Conservation (phyloP, 1,284 basidiomycete genomes). For the Cerioporus squamosus region DNA sequence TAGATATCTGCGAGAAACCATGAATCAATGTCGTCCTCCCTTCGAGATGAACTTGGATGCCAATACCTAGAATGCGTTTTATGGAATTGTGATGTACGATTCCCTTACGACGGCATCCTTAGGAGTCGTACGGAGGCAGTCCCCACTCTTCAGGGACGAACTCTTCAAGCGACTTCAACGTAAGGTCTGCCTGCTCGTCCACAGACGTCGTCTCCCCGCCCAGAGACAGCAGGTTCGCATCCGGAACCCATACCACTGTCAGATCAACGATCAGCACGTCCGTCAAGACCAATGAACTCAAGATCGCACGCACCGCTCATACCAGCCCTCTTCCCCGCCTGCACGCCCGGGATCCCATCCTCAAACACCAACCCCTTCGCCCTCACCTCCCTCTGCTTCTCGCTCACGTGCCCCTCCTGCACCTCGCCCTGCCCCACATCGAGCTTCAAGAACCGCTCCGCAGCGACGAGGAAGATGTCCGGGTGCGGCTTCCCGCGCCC, state of each 20-base stretch:
- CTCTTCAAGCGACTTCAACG: constrained; percentile 54
- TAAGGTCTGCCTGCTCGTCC: constrained; percentile 14
- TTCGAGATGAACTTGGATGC: no score
- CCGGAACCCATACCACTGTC: constrained; percentile 80
- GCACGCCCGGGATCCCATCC: constrained; percentile 73
- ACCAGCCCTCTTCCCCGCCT: constrained; percentile 77
- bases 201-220: constrained; percentile 40
- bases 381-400: constrained; percentile 52
- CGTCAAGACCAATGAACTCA: background rate
- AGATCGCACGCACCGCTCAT: constrained; percentile 67
- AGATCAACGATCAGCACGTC: background rate
- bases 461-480: constrained; percentile 76
- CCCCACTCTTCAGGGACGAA: constrained; percentile 80
- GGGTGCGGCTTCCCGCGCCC: constrained; percentile 69
- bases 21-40: no score
- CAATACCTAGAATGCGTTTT: no score
- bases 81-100: no score
- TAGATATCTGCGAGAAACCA: no score
- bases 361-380: constrained; percentile 74
- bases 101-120: background rate
- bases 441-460: constrained; percentile 55
- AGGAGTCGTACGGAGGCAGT: constrained; percentile 60
- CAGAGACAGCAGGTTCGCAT: constrained; percentile 55
- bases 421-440: constrained; percentile 56
- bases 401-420: constrained; percentile 33